Percentiles rank a stretch among this genome's conserved stretches.
phyloP scores from a whole-genome alignment of 2,329 filamentous ascomycete genomes.

The Teratosphaeria zuluensis region DNA sequence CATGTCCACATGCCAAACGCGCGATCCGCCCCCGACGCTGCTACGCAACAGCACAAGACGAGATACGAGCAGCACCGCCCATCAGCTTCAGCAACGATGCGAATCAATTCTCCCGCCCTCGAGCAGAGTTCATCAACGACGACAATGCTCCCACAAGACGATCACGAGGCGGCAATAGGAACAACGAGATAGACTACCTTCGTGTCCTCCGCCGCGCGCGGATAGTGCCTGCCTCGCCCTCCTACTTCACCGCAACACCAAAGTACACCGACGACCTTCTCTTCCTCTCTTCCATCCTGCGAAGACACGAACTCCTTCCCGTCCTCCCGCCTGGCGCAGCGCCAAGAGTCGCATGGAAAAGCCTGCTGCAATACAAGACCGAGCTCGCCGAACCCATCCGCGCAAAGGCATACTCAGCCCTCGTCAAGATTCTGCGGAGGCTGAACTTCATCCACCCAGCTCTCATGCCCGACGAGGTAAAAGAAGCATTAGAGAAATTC shows the following conservation, averaged over 20 bases:
- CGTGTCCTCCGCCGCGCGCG: conserved; percentile 40
- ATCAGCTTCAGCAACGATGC: conserved; percentile 18
- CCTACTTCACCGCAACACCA: conserved; percentile 87
- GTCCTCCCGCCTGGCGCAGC: conserved; percentile 54
- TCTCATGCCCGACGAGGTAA: conserved; percentile 62
- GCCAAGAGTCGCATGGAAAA: conserved; percentile 71
- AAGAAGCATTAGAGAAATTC: conserved; percentile 56
- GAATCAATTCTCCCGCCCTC: conserved; percentile 16
- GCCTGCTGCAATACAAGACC: conserved; percentile 63
- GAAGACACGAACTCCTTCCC: conserved; percentile 65
- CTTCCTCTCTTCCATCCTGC: conserved; percentile 59
- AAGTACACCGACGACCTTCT: conserved; percentile 80
- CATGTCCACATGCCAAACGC: conserved; percentile 14
- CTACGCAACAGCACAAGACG: conserved; percentile 18
- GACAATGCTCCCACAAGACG: neutral
- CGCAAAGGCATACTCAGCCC: conserved; percentile 66
- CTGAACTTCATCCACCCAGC: conserved; percentile 78
- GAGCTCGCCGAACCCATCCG: conserved; percentile 63
- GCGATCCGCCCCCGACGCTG: conserved; percentile 13
- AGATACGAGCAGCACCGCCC: conserved; percentile 20
- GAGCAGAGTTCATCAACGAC: conserved; percentile 10
- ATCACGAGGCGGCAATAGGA: conserved; percentile 1
- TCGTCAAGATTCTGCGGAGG: conserved; percentile 65
- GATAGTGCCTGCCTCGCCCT: conserved; percentile 71
- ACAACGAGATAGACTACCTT: conserved; percentile 1